These are phyloP conservation scores for Avena atlantica DNA, from an alignment of 176 grass and related monocot genomes.

Conservation along the genomic window DNA sequence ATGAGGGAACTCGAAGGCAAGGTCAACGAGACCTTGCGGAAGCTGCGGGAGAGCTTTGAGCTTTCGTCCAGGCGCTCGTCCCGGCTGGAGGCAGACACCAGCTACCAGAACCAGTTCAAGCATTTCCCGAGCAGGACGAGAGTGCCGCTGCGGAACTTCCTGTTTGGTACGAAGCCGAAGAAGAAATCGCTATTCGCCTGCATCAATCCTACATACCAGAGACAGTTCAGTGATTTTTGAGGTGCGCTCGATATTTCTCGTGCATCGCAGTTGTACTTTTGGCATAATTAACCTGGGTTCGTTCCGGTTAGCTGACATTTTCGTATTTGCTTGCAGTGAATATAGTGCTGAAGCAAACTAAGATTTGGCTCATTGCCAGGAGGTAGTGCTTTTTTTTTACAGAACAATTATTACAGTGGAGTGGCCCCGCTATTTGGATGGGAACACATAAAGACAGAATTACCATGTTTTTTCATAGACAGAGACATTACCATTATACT, in stretches of 20 bases:
- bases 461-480: not conserved
- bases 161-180: constrained; percentile 75
- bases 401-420: not conserved
- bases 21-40: constrained; percentile 52
- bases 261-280: not conserved
- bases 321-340: constrained; percentile 31
- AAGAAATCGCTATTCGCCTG: constrained; percentile 77
- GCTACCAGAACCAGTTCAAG: constrained; percentile 57
- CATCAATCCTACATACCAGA: constrained; percentile 70
- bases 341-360: constrained; percentile 16
- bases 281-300: not conserved
- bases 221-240: constrained; percentile 68
- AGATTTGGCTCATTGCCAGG: constrained; percentile 9
- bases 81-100: constrained; percentile 27
- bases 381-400: constrained; percentile 20
- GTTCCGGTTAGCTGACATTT: constrained; percentile 18
- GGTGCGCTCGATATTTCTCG: not conserved
- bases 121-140: constrained; percentile 63
- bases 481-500: not conserved
- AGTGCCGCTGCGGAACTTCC: constrained; percentile 76
- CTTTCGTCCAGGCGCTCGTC: constrained; percentile 40
- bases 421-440: constrained; percentile 15
- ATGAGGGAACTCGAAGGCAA: constrained; percentile 66
- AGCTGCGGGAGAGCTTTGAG: constrained; percentile 65
- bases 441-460: not conserved